Base-by-base conservation (phyloP, 129 eudicot species). In the Rutidosis leptorrhynchoides region DNA sequence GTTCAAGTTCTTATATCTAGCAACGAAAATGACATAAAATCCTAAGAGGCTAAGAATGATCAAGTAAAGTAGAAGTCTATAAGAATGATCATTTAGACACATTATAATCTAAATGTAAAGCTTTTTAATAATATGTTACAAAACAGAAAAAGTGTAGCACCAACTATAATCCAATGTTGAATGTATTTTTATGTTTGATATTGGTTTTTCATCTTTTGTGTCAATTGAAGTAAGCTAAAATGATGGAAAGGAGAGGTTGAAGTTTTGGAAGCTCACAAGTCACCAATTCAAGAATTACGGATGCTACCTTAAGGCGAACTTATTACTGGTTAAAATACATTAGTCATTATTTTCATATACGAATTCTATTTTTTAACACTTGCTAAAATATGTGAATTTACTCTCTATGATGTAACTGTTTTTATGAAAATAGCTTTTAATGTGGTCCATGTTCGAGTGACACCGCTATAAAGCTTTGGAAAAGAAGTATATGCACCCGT, bases 391-490 rank as follows among this genome's bases (percentile, higher is more conserved):
- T 7, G 35, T 30, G 26, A 24, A 17, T 29, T 46, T 28, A 52
- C 65, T 67, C 24, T 25, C 56, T 48, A 28, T 57, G 14, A 40
- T 40, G 16, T 12, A 6, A 6, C n/a, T 54, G 35, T 65, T 21
- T 40, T 45, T 8, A 15, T 51, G 10, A 23, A 26, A 59, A 20
- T 20, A 21, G 40, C 5, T 51, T 77, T 55, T 76, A 48, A 81
- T 64, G 58, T 51, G 14, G 60, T 83, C 56, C 83, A 93, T 96
- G 99, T 70, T 93, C 99, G 57, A 93, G 90, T 66, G 99, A 93
- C 80, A 76, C 76, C 60, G 89, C 96, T 21, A 37, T 84, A 43
- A 93, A 93, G 93, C 90, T 93, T n/a, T 93, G 99, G 99, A 89
- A 80, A 48, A 96, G 96, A 68, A 84, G 72, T 48, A 71, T 83